Conservation (phyloP, 2,329 filamentous ascomycete genomes). For the Emmonsiellopsis sp. region DNA sequence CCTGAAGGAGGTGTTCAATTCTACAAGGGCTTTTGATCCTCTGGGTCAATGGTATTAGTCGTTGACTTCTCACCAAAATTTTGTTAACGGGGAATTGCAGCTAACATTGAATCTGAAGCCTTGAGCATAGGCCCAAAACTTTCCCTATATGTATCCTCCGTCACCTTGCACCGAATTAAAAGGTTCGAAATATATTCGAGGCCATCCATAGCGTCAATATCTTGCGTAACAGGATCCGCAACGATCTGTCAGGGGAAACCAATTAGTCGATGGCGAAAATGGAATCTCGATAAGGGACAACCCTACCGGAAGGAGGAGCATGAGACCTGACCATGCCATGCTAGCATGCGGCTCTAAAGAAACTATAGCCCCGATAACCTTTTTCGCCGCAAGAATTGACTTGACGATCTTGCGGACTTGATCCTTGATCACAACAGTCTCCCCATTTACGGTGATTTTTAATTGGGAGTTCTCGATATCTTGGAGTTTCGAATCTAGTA, state of each 20-base stretch:
- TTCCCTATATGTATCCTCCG: background rate
- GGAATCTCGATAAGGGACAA: background rate
- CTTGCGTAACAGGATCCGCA: background rate
- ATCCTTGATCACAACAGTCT: background rate
- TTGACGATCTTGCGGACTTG: background rate
- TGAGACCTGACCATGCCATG: background rate
- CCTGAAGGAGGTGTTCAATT: background rate
- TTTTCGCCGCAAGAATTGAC: background rate
- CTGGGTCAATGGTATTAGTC: background rate
- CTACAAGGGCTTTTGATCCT: background rate
- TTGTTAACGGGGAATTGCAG: no score
- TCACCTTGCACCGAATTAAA: slow-evolving; percentile 1
- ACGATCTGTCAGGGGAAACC: background rate
- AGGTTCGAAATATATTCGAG: background rate
- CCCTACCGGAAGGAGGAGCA: background rate
- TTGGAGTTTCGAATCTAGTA: background rate
- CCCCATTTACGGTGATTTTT: background rate
- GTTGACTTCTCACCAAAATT: no score
- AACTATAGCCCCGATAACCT: background rate
- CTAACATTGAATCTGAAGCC: background rate
- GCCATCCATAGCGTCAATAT: background rate
- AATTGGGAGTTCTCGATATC: background rate
- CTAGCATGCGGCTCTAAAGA: background rate
- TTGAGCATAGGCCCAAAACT: background rate
- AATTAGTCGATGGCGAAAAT: background rate